Evolutionary conservation across 2,329 filamentous ascomycete genomes (phyloP), one percentile per base, ranked within the genome.

Genomic region (Hypoxylon rubiginosum): DNA sequence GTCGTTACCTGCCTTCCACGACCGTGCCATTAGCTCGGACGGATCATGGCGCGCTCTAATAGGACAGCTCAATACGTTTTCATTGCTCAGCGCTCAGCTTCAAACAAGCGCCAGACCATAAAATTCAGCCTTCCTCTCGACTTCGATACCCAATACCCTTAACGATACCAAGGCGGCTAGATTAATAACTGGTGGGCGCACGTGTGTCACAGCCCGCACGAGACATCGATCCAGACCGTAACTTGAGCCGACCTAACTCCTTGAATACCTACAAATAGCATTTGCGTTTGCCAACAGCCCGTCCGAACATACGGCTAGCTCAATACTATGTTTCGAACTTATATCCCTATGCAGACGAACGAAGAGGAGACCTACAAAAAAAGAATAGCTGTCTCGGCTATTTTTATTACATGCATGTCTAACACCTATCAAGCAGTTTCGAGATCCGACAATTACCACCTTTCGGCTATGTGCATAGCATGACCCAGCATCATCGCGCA

Each of bases 121-220:
- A 39, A 21, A 53, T n/a, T 34, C 50, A 43, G 36, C 32, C 45
- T 41, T 34, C n/a, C 52, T 58, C 49, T 15, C 15, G 30, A n/a
- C 26, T 46, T n/a, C n/a, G n/a, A n/a, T n/a, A n/a, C n/a, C 45
- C 28, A 52, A 58, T 26, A 24, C 15, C 3, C 26, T 50, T n/a
- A 19, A 56, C 36, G 15, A 39, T 11, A 48, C 48, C 51, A 62
- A 61, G 53, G 46, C 58, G 43, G 32, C 51, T 52, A 66, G 53
- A 32, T 46, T 50, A 56, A 43, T 61, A 19, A 50, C 32, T 48
- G 53, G 58, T 56, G 53, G 28, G 55, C 53, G 58, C 49, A 57
- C 64, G 67, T 26, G 62, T 69, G 62, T 67, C 50, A 63, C 66
- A 39, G 45, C 34, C 49, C 53, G 52, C 36, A 51, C 62, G 51